These are phyloP conservation scores for Venturia pyrina DNA, from an alignment of 2,329 filamentous ascomycete genomes.

Conservation along the genomic window DNA sequence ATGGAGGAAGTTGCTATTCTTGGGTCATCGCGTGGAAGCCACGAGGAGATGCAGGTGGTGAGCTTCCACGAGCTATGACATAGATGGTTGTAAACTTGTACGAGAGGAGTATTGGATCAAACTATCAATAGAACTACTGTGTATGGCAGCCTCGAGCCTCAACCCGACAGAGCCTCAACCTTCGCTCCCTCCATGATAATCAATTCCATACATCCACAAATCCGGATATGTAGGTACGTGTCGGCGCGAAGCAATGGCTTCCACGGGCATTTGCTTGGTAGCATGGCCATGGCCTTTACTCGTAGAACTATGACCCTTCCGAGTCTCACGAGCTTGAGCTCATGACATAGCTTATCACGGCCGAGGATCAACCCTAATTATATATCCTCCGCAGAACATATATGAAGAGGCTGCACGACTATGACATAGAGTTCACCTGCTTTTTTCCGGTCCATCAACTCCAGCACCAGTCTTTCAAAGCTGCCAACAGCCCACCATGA, in stretches of 20 bases:
- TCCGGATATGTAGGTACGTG: no score
- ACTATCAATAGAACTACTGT: no score
- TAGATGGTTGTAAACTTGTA: no score
- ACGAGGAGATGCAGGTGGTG: not conserved
- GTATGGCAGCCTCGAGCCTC: not conserved
- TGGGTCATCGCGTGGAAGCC: not conserved
- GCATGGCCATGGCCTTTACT: not conserved
- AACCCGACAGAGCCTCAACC: not conserved
- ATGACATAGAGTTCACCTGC: not conserved
- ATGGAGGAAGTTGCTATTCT: not conserved
- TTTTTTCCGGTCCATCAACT: not conserved
- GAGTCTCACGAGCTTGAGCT: not conserved
- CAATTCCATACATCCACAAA: not conserved
- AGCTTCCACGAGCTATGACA: conserved; percentile 1
- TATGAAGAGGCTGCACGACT: not conserved
- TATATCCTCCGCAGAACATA: not conserved
- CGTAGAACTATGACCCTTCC: not conserved
- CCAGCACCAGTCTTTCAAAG: not conserved
- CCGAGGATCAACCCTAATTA: not conserved
- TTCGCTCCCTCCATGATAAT: not conserved
- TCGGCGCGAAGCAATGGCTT: not conserved
- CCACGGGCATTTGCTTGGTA: not conserved
- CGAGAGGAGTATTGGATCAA: no score
- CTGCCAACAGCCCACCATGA: not conserved
- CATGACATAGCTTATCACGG: conserved; percentile 3